Base-by-base conservation (phyloP, 192 early-diverging fungal genomes). In the Chytriomyces confervae region DNA sequence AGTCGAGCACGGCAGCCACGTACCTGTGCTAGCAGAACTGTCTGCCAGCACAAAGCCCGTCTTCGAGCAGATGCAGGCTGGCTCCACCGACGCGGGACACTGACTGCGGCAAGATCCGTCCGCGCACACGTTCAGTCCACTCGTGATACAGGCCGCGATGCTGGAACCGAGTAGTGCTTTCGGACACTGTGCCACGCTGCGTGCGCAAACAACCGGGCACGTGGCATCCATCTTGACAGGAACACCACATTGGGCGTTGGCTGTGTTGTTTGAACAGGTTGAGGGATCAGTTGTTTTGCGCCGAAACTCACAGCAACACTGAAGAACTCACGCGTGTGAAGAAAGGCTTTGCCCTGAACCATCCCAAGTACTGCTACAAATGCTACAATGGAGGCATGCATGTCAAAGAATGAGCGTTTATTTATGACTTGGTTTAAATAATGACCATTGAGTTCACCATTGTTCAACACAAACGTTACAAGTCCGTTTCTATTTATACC, bases 141-240 rank as follows among this genome's bases (percentile, higher is more conserved):
- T 36, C 23, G 77, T 8, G 23, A 62, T 60, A 57, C 77, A 53
- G 20, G 48, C 57, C n/a, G 24, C 8, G 46, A 70, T 11, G 18
- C 46, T 11, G 13, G 45, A 9, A 36, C 68, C 49, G 24, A 36
- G 61, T 18, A 78, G 49, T 16, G 7, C 36, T 7, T 53, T 6
- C 61, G 77, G 77, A 61, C 77, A 79, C 66, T 64, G 57, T 48
- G 60, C 29, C 13, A 72, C n/a, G 27, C 24, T 44, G 18, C 16
- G 11, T 5, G 70, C 69, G 61, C 77, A 79, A 9, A 79, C 60
- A 36, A 79, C 49, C 13, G 69, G 69, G 44, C 77, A 79, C 3
- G 16, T 4, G 7, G 60, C 47, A 24, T 72, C 45, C 67, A 63
- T 65, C 24, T 62, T 49, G 7, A 65, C 62, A 7, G 77, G 77